A percentile compares a stretch with the other conserved stretches of the same genome.
phyloP scores from a whole-genome alignment of 2,329 filamentous ascomycete species.

The Aspergillus pseudonomiae region DNA sequence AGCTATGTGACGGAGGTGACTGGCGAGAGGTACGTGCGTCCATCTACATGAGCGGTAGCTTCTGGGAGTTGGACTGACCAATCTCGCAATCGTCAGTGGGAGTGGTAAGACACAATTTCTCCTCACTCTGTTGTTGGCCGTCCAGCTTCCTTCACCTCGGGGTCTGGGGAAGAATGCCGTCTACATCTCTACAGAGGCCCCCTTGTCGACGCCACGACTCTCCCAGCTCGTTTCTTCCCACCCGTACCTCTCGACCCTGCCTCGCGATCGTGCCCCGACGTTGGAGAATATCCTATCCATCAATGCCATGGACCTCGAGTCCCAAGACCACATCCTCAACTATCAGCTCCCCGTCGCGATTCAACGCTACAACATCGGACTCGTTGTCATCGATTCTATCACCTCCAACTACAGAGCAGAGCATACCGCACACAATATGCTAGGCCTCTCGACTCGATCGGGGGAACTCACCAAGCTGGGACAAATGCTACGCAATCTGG shows the following conservation, averaged over 20 bases:
- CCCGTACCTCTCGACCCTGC: conserved; percentile 57
- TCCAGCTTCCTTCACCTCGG: conserved; percentile 74
- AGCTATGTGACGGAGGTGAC: conserved; percentile 86
- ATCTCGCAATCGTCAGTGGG: conserved; percentile 58
- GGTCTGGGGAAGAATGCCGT: conserved; percentile 75
- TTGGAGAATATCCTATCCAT: conserved; percentile 79
- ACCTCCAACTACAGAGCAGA: conserved; percentile 95
- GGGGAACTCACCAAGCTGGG: conserved; percentile 76
- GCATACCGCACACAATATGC: conserved; percentile 50
- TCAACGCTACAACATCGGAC: conserved; percentile 72
- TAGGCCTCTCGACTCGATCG: conserved; percentile 71
- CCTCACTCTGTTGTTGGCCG: conserved; percentile 78
- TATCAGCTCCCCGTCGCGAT: conserved; percentile 91
- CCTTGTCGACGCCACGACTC: conserved; percentile 79
- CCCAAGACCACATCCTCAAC: conserved; percentile 90
- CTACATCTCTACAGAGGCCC: conserved; percentile 91
- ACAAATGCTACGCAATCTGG: conserved; percentile 73
- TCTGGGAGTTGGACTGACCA: background rate
- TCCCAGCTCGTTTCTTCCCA: conserved; percentile 74
- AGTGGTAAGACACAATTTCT: conserved; percentile 95
- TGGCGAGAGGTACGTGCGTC: conserved; percentile 71
- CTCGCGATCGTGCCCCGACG: conserved; percentile 56
- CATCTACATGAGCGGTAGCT: background rate
- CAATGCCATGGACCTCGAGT: conserved; percentile 84
- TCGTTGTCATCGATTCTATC: conserved; percentile 87